Evolutionary conservation across 352 stramenopile genomes (phyloP).

Genomic region (Globisporangium radiosum): DNA sequence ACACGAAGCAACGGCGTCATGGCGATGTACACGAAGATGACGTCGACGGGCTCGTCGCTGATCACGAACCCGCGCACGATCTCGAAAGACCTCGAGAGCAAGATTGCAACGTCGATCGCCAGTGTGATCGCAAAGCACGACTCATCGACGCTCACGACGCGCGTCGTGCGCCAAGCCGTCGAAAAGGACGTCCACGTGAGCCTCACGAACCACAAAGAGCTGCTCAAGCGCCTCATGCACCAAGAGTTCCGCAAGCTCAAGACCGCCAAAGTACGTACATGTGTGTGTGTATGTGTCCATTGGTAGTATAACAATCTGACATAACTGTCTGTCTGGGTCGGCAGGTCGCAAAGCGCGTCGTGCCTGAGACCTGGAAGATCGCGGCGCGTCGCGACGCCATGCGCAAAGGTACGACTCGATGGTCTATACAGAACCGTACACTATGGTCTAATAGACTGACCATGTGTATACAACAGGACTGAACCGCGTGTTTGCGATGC

Average conservation of each 20-base stretch:
- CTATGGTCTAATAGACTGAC: not conserved
- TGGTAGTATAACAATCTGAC: too few species aligned
- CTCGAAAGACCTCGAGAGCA: constrained; percentile 74
- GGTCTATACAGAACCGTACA: too few species aligned
- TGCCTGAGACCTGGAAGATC: constrained; percentile 59
- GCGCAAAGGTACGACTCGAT: constrained; percentile 20
- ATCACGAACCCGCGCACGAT: constrained; percentile 73
- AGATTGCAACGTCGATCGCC: constrained; percentile 68
- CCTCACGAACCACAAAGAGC: constrained; percentile 82
- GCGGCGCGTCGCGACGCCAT: constrained; percentile 32
- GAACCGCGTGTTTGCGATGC: constrained; percentile 31
- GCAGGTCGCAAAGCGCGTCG: constrained; percentile 43
- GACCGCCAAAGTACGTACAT: constrained; percentile 41
- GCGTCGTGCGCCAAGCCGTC: constrained; percentile 75
- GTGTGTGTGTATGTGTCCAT: too few species aligned
- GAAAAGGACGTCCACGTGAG: constrained; percentile 85
- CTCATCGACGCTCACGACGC: constrained; percentile 61
- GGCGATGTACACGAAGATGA: constrained; percentile 82
- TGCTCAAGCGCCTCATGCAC: constrained; percentile 86
- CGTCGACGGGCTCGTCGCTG: constrained; percentile 53
- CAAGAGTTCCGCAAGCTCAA: constrained; percentile 77
- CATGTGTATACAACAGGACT: constrained; percentile 13
- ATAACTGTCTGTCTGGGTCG: too few species aligned
- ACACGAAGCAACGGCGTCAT: constrained; percentile 10
- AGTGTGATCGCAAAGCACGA: constrained; percentile 60